phyloP scores from a whole-genome alignment of 2,329 filamentous ascomycete genomes.

The Microsporum audouinii region DNA sequence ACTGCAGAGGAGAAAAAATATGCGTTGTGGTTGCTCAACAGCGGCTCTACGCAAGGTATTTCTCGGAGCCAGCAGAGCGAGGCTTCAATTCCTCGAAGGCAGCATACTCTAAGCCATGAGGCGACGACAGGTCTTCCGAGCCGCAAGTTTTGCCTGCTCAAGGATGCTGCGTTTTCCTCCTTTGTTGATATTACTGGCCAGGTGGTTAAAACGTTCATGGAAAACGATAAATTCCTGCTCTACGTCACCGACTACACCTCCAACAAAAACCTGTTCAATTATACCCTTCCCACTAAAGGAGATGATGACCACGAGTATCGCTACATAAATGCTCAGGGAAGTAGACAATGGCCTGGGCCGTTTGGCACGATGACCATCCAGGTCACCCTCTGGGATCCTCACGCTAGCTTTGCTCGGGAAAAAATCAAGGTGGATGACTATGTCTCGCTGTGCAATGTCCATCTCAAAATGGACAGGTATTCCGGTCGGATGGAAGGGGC shows the following conservation, averaged over 20 bases:
- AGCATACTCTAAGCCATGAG: background rate
- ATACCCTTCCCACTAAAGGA: slow-evolving; percentile 27
- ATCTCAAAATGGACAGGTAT: slow-evolving; percentile 48
- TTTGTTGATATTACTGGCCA: slow-evolving; percentile 64
- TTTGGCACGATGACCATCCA: slow-evolving; percentile 60
- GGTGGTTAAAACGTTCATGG: slow-evolving; percentile 49
- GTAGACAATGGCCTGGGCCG: slow-evolving; percentile 56
- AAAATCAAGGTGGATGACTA: slow-evolving; percentile 50
- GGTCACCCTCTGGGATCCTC: slow-evolving; percentile 58
- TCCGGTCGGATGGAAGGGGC: slow-evolving; percentile 56
- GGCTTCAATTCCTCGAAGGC: background rate
- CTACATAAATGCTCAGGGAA: slow-evolving; percentile 35
- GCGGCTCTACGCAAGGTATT: background rate
- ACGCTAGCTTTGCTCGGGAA: slow-evolving; percentile 48
- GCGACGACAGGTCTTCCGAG: background rate
- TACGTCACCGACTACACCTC: slow-evolving; percentile 77
- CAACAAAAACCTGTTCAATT: slow-evolving; percentile 53
- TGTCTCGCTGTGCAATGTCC: slow-evolving; percentile 60
- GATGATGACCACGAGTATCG: slow-evolving; percentile 45
- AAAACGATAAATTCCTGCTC: slow-evolving; percentile 44
- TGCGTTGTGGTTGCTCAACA: slow-evolving; percentile 20
- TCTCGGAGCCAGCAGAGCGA: background rate
- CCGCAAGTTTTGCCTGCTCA: slow-evolving; percentile 52
- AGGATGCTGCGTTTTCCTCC: slow-evolving; percentile 44
- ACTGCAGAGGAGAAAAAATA: slow-evolving; percentile 22